phyloP scores from a whole-genome alignment of 306 rosid genomes.

The Ammopiptanthus mongolicus region DNA sequence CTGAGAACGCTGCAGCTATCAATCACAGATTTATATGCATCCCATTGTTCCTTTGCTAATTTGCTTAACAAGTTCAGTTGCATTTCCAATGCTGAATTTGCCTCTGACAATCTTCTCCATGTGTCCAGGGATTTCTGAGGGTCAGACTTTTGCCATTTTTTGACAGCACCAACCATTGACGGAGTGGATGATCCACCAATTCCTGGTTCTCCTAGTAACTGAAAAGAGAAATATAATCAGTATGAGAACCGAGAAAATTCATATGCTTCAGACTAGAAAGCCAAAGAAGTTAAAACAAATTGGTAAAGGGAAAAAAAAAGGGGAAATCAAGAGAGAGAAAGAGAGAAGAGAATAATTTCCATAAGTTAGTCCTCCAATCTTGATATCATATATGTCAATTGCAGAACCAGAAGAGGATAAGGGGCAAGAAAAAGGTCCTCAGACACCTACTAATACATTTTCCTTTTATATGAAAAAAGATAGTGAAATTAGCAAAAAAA shows the following conservation, averaged over 20 bases:
- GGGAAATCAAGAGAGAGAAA: background rate
- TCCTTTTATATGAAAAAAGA: background rate
- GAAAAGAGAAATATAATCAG: slow-evolving; percentile 27
- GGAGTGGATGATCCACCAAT: slow-evolving; percentile 95
- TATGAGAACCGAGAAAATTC: background rate
- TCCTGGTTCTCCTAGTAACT: slow-evolving; percentile 99
- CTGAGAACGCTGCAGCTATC: slow-evolving; percentile 59
- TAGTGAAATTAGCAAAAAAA: background rate
- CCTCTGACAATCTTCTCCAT: slow-evolving; percentile 84
- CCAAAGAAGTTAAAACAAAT: background rate
- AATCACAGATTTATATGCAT: slow-evolving; percentile 61
- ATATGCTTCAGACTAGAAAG: background rate
- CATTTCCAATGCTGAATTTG: slow-evolving; percentile 68
- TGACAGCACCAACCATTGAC: slow-evolving; percentile 97
- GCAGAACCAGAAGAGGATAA: background rate
- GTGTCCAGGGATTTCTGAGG: slow-evolving; percentile 64
- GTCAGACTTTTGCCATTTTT: slow-evolving; percentile 91
- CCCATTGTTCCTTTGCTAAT: slow-evolving; percentile 80
- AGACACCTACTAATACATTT: background rate
- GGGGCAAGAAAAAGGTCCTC: background rate
- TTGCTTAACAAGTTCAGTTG: slow-evolving; percentile 57
- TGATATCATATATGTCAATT: background rate
- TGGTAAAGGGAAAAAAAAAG: background rate
- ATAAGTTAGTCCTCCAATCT: background rate
- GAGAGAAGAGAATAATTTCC: background rate